Evolutionary conservation across 2,329 filamentous ascomycete species (phyloP).

Genomic region (Exophiala sp.): DNA sequence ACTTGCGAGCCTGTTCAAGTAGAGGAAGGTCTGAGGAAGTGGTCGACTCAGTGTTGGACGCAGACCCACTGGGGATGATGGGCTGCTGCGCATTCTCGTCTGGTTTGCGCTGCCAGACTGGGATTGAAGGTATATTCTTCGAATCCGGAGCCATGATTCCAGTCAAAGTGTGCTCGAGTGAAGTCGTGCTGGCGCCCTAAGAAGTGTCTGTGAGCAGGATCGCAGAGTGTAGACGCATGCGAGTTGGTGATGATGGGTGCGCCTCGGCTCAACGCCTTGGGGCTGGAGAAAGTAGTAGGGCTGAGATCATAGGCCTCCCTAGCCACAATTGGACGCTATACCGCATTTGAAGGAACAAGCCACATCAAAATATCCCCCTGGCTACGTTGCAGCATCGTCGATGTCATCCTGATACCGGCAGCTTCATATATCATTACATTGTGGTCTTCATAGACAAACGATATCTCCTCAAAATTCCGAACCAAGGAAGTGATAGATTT

Average conservation of each 20-base stretch:
- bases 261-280: not conserved
- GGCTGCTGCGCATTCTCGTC: slow-evolving; percentile 37
- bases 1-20: slow-evolving; percentile 68
- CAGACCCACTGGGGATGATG: slow-evolving; percentile 27
- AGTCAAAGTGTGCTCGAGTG: slow-evolving; percentile 31
- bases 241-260: not conserved
- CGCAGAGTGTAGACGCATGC: not conserved
- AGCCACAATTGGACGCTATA: not conserved
- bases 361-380: slow-evolving; percentile 5
- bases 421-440: not conserved
- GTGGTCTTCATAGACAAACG: no score
- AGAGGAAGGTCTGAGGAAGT: slow-evolving; percentile 34
- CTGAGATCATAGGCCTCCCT: no score
- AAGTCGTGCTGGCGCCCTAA: not conserved
- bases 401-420: not conserved
- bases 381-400: not conserved
- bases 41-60: not conserved
- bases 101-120: slow-evolving; percentile 37
- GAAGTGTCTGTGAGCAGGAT: not conserved
- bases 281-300: no score
- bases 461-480: no score
- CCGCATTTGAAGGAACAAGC: not conserved
- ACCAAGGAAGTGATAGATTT: no score
- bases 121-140: slow-evolving; percentile 36
- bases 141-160: slow-evolving; percentile 26